These are phyloP conservation scores for Lupinus albus DNA, from an alignment of 306 rosid species.

Conservation along the genomic window DNA sequence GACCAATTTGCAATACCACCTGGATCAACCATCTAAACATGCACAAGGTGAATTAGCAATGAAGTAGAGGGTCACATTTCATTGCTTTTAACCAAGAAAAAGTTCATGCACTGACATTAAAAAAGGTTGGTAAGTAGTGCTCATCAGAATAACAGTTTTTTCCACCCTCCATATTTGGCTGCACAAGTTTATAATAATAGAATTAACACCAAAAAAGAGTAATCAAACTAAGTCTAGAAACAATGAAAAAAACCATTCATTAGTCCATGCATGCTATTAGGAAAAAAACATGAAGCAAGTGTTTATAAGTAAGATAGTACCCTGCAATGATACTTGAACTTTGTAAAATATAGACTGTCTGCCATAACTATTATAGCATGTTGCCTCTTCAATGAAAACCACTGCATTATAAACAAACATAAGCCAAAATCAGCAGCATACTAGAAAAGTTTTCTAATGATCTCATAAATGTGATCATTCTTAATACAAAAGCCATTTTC, in stretches of 20 bases:
- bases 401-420: conserved; percentile 57
- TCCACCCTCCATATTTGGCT: conserved; percentile 92
- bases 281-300: conserved; percentile 26
- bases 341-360: conserved; percentile 76
- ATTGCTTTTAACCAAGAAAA: conserved; percentile 16
- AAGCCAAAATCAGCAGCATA: conserved; percentile 36
- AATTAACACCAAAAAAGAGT: conserved; percentile 14
- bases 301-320: conserved; percentile 48
- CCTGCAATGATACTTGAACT: conserved; percentile 82
- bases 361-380: conserved; percentile 82
- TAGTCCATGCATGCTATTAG: conserved; percentile 7
- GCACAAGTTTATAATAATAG: conserved; percentile 35
- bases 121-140: conserved; percentile 86
- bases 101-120: conserved; percentile 56
- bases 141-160: conserved; percentile 84
- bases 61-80: conserved; percentile 5
- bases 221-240: background rate
- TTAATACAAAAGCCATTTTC: conserved; percentile 8
- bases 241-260: conserved; percentile 24
- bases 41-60: conserved; percentile 24
- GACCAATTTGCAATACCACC: conserved; percentile 94
- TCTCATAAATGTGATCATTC: conserved; percentile 13
- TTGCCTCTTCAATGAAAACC: conserved; percentile 90
- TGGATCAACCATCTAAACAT: conserved; percentile 80
- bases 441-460: conserved; percentile 35